Base-by-base conservation (phyloP, 305 asterid species). In the Withania somnifera region DNA sequence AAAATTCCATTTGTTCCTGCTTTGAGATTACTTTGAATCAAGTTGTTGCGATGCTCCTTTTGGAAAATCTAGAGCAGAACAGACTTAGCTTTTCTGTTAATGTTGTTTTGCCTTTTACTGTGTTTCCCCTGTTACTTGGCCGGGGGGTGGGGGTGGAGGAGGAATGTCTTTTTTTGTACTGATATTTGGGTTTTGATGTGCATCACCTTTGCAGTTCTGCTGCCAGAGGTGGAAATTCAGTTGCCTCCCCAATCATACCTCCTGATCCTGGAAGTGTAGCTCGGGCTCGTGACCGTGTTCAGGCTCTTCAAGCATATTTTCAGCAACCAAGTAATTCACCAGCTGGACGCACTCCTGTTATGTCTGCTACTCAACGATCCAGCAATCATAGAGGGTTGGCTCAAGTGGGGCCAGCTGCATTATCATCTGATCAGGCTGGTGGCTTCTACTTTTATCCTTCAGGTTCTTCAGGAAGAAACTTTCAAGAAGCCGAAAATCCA, bases 171-270 rank as follows among this genome's bases (percentile, higher is more conserved):
- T 45, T 45, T 24, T 75, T 24, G 54, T 79, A 34, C 56, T 78
- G 71, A 57, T 15, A 64, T 58, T 56, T 11, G 3, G 61, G 26
- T 79, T 40, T 26, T 47, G 14, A 58, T 60, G 52, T 42, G 38
- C 68, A 36, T 77, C 5, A 30, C 67, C 61, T 11, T 77, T 45
- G 76, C 90, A 90, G 95, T 82, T 86, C 95, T 68, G 84, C 89
- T 71, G 76, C 90, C 64, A 87, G 97, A 86, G 91, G 90, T 82
- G 94, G 93, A 81, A 90, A 87, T 85, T 89, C 95, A 6, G 90
- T 88, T 20, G 83, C 91, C 75, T 82, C 94, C 78, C 81, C 93
- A 30, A 81, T 82, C 79, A 82, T 87, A 51, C 94, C 95, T 81
- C 88, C 89, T 36, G 88, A 90, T 88, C 90, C 91, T 6, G 90